Evolutionary conservation across 2,329 filamentous ascomycete genomes (phyloP).

Genomic region (Amphichorda felina): DNA sequence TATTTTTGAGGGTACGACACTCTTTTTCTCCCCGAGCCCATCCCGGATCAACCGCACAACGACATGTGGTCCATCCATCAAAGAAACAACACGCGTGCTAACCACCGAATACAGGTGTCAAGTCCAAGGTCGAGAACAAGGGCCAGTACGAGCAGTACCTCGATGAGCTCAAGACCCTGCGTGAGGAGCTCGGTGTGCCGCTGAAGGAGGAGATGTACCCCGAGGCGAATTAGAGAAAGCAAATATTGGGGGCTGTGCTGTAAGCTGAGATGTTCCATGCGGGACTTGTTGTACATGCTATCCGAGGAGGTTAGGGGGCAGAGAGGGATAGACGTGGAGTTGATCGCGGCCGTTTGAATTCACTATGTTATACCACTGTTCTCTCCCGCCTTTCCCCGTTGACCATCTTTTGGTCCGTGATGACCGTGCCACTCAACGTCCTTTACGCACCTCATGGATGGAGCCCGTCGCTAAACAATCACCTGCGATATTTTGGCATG

Average conservation of each 20-base stretch:
- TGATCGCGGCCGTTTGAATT: constrained; percentile 17
- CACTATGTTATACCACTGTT: constrained; percentile 15
- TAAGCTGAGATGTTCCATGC: no score
- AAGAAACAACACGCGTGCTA: no score
- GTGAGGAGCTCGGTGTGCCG: constrained; percentile 84
- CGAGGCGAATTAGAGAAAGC: constrained; percentile 29
- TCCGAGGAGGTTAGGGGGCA: constrained; percentile 7
- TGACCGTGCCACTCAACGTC: no score
- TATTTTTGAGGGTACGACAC: constrained; percentile 82
- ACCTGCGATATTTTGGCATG: no score
- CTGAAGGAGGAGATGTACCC: constrained; percentile 93
- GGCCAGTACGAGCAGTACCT: constrained; percentile 96
- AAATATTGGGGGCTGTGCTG: no score
- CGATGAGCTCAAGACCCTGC: constrained; percentile 79
- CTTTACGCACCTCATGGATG: no score
- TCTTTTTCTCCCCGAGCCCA: not conserved
- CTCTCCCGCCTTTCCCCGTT: no score
- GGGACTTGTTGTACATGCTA: constrained; percentile 23
- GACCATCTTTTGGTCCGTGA: no score
- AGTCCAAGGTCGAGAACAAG: constrained; percentile 98
- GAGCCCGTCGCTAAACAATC: no score
- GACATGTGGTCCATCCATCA: no score
- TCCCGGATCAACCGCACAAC: no score
- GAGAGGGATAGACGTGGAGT: constrained; percentile 5
- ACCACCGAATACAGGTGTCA: constrained; percentile 56